These are phyloP conservation scores for Aureobasidium sp. DNA, from an alignment of 2,329 filamentous ascomycete species.

Conservation along the genomic window DNA sequence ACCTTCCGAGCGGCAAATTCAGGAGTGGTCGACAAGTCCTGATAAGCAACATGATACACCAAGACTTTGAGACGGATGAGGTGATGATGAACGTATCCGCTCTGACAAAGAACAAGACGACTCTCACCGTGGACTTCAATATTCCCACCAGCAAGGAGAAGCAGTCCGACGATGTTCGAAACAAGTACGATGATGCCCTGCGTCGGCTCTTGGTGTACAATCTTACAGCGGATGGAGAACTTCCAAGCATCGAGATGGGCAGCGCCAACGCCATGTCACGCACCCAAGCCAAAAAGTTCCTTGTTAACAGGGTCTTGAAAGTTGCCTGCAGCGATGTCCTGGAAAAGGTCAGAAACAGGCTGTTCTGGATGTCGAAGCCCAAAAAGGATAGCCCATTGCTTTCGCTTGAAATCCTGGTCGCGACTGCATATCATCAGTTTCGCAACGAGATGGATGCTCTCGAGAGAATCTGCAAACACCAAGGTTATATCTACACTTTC, in stretches of 20 bases:
- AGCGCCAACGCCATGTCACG: not conserved
- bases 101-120: not conserved
- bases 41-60: slow-evolving; percentile 7
- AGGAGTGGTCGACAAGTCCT: not conserved
- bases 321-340: not conserved
- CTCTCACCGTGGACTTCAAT: not conserved
- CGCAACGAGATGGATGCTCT: not conserved
- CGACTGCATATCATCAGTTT: not conserved
- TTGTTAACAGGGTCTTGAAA: not conserved
- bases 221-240: not conserved
- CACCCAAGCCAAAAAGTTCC: not conserved
- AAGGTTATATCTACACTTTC: slow-evolving; percentile 5
- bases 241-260: not conserved
- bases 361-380: not conserved
- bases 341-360: not conserved
- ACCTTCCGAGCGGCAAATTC: not conserved
- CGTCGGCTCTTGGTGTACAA: not conserved
- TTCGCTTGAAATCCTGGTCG: slow-evolving; percentile 2
- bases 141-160: not conserved
- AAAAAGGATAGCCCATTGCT: not conserved
- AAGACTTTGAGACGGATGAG: slow-evolving; percentile 1
- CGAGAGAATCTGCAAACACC: not conserved
- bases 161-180: not conserved
- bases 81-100: not conserved
- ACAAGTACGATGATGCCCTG: not conserved